phyloP scores from a whole-genome alignment of 345 rosid genomes.

The Ailanthus altissimus region DNA sequence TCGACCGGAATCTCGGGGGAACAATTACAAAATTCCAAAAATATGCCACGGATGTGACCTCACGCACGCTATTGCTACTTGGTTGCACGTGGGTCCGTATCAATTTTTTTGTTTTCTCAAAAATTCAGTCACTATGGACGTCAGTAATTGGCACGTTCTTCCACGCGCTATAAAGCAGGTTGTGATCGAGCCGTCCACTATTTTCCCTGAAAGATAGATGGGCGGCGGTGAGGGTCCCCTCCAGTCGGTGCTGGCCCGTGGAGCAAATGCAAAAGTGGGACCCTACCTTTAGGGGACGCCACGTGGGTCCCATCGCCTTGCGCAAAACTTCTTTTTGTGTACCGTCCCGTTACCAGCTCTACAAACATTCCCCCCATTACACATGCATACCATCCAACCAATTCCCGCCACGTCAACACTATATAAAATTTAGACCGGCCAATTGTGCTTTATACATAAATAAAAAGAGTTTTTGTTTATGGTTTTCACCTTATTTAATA shows the following conservation, averaged over 20 bases:
- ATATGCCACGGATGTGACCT: too few species aligned
- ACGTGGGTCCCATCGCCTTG: not conserved
- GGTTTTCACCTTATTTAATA: too few species aligned
- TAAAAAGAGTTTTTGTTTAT: too few species aligned
- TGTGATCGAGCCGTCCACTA: constrained; percentile 18
- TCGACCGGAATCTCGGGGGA: too few species aligned
- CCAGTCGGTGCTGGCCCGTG: not conserved
- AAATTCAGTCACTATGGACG: not conserved
- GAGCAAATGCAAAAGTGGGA: not conserved
- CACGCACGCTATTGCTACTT: too few species aligned
- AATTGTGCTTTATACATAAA: too few species aligned
- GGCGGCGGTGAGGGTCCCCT: constrained; percentile 24
- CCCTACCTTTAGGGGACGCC: not conserved
- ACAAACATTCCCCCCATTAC: not conserved
- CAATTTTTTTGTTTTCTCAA: not conserved
- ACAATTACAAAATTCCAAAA: too few species aligned
- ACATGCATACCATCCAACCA: not conserved
- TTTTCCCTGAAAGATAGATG: not conserved
- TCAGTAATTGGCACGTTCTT: not conserved
- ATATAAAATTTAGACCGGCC: too few species aligned
- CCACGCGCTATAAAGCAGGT: not conserved
- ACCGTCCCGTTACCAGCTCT: not conserved
- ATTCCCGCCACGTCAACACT: not conserved
- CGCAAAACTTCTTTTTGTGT: too few species aligned
- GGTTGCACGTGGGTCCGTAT: not conserved